Evolutionary conservation across 257 asterid genomes (phyloP).

Genomic region (Lavandula angustifolia): DNA sequence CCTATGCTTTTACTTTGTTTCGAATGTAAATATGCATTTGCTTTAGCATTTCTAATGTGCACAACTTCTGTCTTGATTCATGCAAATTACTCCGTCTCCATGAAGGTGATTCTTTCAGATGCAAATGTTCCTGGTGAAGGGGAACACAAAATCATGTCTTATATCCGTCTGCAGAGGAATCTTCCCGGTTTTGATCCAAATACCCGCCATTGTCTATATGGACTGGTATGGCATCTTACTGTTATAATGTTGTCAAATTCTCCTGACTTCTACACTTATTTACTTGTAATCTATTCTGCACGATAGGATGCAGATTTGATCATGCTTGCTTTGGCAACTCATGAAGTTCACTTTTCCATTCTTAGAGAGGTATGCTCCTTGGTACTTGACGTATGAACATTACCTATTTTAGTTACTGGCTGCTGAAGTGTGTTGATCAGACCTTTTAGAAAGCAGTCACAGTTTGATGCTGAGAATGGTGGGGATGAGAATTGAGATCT

Average conservation of each 20-base stretch:
- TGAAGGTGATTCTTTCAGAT: constrained; percentile 93
- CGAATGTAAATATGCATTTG: neutral
- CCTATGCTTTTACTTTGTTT: constrained; percentile 4
- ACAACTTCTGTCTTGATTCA: constrained; percentile 19
- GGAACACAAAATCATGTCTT: constrained; percentile 96
- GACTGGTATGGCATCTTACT: constrained; percentile 57
- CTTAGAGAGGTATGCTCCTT: constrained; percentile 76
- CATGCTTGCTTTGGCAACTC: constrained; percentile 94
- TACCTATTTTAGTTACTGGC: constrained; percentile 12
- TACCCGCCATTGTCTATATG: constrained; percentile 91
- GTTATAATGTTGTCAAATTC: constrained; percentile 6
- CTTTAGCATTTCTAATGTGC: constrained; percentile 28
- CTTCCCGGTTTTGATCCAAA: constrained; percentile 89
- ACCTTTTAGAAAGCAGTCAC: constrained; percentile 18
- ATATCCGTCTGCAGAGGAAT: constrained; percentile 88
- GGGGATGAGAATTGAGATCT: constrained; percentile 16
- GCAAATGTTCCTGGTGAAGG: constrained; percentile 99
- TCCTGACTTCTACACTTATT: neutral
- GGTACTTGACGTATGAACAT: constrained; percentile 12
- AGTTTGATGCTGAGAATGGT: constrained; percentile 8
- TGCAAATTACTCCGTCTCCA: constrained; percentile 31
- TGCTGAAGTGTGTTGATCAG: constrained; percentile 1
- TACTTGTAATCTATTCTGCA: constrained; percentile 20
- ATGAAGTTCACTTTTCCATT: constrained; percentile 88
- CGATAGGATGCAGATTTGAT: constrained; percentile 49